These are phyloP conservation scores for Phragmites australis DNA, from an alignment of 176 grass and related monocot genomes.

Conservation along the genomic window DNA sequence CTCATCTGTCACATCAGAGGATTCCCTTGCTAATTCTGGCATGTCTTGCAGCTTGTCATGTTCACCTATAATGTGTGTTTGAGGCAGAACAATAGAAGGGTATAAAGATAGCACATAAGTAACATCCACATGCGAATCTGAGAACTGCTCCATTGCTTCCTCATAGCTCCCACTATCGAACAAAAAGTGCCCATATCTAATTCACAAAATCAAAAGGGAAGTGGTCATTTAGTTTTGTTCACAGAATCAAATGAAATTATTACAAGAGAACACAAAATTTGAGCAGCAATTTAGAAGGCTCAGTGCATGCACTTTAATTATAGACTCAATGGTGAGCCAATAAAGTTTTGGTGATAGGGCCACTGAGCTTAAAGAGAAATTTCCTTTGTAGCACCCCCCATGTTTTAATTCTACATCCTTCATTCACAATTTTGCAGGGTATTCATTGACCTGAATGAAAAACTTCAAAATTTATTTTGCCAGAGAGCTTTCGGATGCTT, in stretches of 20 bases:
- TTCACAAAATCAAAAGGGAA: slow-evolving; percentile 44
- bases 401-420: neutral
- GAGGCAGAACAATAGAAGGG: slow-evolving; percentile 78
- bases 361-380: neutral
- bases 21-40: slow-evolving; percentile 75
- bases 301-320: slow-evolving; percentile 21
- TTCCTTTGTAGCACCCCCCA: neutral
- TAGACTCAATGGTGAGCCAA: neutral
- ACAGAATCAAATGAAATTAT: slow-evolving; percentile 30
- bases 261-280: slow-evolving; percentile 18
- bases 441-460: neutral
- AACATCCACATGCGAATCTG: slow-evolving; percentile 91
- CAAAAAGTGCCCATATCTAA: slow-evolving; percentile 93
- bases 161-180: slow-evolving; percentile 92
- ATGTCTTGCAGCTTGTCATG: slow-evolving; percentile 64
- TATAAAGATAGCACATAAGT: slow-evolving; percentile 87
- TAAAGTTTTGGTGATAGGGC: neutral
- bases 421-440: neutral
- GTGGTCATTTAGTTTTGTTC: slow-evolving; percentile 14
- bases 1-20: slow-evolving; percentile 89
- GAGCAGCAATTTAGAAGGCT: slow-evolving; percentile 9
- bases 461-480: slow-evolving; percentile 10
- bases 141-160: slow-evolving; percentile 93
- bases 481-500: slow-evolving; percentile 5
- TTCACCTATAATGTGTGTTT: slow-evolving; percentile 59